Evolutionary conservation across 1,284 basidiomycete species (phyloP).

Genomic region (Cryptococcus wingfieldii): DNA sequence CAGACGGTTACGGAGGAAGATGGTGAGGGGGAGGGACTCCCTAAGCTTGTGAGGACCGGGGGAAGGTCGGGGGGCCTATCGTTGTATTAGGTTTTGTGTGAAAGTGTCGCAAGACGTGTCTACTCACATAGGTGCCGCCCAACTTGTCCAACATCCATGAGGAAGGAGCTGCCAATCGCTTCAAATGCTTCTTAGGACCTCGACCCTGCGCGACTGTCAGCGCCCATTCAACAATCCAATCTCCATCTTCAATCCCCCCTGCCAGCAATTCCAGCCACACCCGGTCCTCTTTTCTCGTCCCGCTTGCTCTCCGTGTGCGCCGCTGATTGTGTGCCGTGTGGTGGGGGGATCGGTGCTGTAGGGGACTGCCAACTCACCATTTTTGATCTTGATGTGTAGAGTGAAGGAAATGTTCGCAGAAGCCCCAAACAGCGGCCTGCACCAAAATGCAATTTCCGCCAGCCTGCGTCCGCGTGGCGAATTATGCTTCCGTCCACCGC

Average conservation of each 20-base stretch:
- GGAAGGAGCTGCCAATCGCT: slow-evolving; percentile 93
- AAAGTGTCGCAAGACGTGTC: neutral
- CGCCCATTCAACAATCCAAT: neutral
- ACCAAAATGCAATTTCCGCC: neutral
- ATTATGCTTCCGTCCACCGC: neutral
- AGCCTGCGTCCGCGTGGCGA: neutral
- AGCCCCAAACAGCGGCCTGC: neutral
- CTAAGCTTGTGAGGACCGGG: slow-evolving; percentile 99
- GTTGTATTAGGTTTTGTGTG: neutral
- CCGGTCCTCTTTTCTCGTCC: neutral
- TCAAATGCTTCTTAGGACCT: slow-evolving; percentile 99
- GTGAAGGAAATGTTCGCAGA: slow-evolving; percentile 2
- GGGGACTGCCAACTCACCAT: slow-evolving; percentile 17
- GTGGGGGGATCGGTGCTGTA: neutral
- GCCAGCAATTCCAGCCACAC: neutral
- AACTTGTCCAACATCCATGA: slow-evolving; percentile 99
- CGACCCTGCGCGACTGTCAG: slow-evolving; percentile 57
- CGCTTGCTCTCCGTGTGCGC: neutral
- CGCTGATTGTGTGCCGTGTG: neutral
- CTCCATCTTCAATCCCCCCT: neutral
- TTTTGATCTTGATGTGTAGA: slow-evolving; percentile 20
- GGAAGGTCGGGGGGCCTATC: slow-evolving; percentile 86
- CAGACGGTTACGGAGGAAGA: slow-evolving; percentile 98
- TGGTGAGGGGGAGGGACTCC: slow-evolving; percentile 88
- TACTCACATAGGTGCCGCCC: slow-evolving; percentile 89